These are phyloP conservation scores for Lichina pygmaea DNA, from an alignment of 495 filamentous ascomycete species.

Conservation along the genomic window DNA sequence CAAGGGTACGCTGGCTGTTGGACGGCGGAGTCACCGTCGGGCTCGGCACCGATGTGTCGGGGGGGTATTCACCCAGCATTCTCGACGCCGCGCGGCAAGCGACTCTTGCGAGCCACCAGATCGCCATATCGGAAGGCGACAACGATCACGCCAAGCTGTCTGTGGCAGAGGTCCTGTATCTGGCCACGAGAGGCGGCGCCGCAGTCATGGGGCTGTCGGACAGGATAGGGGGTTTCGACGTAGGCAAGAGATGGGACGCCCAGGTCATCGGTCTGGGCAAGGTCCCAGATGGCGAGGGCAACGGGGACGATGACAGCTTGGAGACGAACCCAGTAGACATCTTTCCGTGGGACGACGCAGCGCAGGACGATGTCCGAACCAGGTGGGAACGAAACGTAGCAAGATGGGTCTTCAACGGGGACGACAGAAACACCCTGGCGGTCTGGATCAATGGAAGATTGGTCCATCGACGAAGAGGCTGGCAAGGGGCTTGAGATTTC, in stretches of 20 bases:
- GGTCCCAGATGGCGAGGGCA: constrained; percentile 10
- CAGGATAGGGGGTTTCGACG: constrained; percentile 48
- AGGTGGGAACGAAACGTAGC: constrained; percentile 43
- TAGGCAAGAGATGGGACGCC: constrained; percentile 78
- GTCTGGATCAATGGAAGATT: constrained; percentile 63
- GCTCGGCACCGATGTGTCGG: constrained; percentile 70
- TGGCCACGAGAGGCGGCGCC: constrained; percentile 63
- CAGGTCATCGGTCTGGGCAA: constrained; percentile 42
- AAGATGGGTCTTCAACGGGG: constrained; percentile 77
- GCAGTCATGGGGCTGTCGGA: constrained; percentile 41
- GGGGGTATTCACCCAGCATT: constrained; percentile 56
- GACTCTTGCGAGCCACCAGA: constrained; percentile 39
- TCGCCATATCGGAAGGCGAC: constrained; percentile 22
- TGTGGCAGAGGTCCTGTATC: constrained; percentile 68
- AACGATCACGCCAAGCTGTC: constrained; percentile 25
- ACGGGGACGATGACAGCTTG: neutral
- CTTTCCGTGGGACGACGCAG: constrained; percentile 46
- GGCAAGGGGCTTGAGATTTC: neutral
- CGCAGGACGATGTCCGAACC: no score
- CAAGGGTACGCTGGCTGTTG: constrained; percentile 43
- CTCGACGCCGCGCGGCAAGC: constrained; percentile 61
- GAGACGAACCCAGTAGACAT: constrained; percentile 32
- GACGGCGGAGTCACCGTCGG: constrained; percentile 52
- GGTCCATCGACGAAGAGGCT: constrained; percentile 26
- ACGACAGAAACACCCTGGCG: constrained; percentile 51